Evolutionary conservation across 208 protist species (phyloP).

Genomic region (Wallacemonas sp.): DNA sequence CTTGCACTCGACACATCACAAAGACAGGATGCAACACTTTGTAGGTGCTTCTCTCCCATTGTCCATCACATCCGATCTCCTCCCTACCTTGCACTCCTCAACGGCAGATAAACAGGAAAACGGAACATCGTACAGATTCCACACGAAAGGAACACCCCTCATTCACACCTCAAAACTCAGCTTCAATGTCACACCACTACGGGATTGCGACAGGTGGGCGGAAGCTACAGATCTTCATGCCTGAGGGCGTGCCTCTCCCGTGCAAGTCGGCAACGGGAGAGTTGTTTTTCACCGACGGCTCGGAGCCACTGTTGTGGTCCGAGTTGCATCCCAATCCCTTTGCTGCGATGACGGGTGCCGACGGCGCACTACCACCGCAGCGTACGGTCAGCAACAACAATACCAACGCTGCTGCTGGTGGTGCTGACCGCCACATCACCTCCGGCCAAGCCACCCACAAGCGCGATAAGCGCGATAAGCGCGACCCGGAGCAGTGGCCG

Average conservation of each 20-base stretch:
- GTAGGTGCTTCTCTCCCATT: too few species aligned
- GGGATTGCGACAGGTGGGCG: too few species aligned
- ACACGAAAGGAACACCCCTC: too few species aligned
- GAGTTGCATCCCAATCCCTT: constrained; percentile 4
- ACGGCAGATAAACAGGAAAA: too few species aligned
- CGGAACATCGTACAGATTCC: too few species aligned
- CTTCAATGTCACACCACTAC: too few species aligned
- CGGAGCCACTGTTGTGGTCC: neutral
- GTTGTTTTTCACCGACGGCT: neutral
- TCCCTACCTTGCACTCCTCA: too few species aligned
- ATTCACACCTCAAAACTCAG: too few species aligned
- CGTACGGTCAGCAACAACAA: constrained; percentile 9
- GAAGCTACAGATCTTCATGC: constrained; percentile 5
- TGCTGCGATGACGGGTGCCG: neutral
- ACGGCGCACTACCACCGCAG: neutral
- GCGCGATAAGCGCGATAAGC: constrained; percentile 1
- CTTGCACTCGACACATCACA: too few species aligned
- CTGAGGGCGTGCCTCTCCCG: neutral
- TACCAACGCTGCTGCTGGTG: constrained; percentile 10
- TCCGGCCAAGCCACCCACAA: neutral
- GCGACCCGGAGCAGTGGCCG: constrained; percentile 25
- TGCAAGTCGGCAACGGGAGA: neutral
- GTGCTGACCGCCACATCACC: neutral
- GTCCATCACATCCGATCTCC: too few species aligned
- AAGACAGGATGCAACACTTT: too few species aligned